Base-by-base conservation (phyloP, 1,284 basidiomycete species). In the Cutaneotrichosporon cutaneum region DNA sequence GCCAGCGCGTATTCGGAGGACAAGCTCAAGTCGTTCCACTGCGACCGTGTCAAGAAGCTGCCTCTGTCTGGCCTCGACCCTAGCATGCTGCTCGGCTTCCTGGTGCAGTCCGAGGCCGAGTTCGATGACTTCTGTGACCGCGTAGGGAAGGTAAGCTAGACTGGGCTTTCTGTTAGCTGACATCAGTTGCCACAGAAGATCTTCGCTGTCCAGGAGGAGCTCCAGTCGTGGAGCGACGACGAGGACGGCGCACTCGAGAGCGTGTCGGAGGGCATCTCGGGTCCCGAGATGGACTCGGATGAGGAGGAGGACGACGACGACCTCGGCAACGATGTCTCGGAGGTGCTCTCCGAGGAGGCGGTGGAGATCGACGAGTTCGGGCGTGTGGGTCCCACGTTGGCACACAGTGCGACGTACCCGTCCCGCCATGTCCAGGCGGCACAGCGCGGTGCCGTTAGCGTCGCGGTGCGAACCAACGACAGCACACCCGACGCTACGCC, bases 71-170 rank as follows among this genome's bases (percentile, higher is more conserved):
- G 88, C n/a, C 80, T 99, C 57, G 95, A 98, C 75, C 95, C 96
- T 13, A 95, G 92, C 72, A 98, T 99, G 95, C 82, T 99, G 10
- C 83, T 98, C 58, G 94, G 94, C 18, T 97, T 99, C 77, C 75
- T 98, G 68, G 88, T 90, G 73, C 85, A 85, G 67, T 86, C 90
- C 72, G 89, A 93, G 77, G 82, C 78, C 22, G 92, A 95, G 58
- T 95, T 93, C 88, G 78, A 83, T 16, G 92, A 96, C 78, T 86
- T 98, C 63, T 84, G 87, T 67, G 81, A 80, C 56, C 83, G 92
- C 62, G 86, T 91, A 59, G 82, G 81, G 11, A 69, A 88, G 78
- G 91, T 92, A 57, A 62, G 86, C 68, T 64, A 36, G 2, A 9
- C 7, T 8, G 22, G 6, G 0, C n/a, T 52, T 16, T 9, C 10